Evolutionary conservation across 805 yeast species (phyloP), one percentile per base, ranked within the genome.

Genomic region (Clavispora asparagi): DNA sequence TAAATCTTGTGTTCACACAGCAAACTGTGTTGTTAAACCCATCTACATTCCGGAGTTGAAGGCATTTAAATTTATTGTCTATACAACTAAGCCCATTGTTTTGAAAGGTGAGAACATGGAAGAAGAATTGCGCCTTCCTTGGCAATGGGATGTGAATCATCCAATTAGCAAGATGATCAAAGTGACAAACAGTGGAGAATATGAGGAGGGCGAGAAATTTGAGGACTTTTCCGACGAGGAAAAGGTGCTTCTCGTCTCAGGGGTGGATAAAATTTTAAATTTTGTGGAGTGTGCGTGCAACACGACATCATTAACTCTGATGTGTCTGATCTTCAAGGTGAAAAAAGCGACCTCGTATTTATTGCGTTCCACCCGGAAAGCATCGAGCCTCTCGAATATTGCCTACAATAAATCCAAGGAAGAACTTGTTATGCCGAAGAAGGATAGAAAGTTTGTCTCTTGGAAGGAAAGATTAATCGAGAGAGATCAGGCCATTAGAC

Each of bases 61-160:
- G 36, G 42, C 59, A 0, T 64, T 76, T 41, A 76, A 74, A 45
- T 82, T 87, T 58, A 70, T 79, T 8, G 71, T 87, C 9, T 70
- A 70, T 27, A 78, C 96, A 0, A 63, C 74, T 1, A 74, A 70
- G 41, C 78, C 78, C 2, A 77, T 91, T 26, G 70, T 38, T 11
- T 51, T 71, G 23, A 55, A 55, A 31, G 45, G 58, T 2, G 52
- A 52, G 2, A 61, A 56, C 2, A 12, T 72, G 43, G 63, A 73
- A 9, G 78, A 82, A 35, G 97, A 91, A 59, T 64, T 92, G 17
- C 76, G 91, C 0, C 63, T 89, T 9, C 79, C 82, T 1, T 92
- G 98, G 98, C 87, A 84, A 49, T 92, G 97, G 96, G 96, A 90
- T 59, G 60, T 65, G 3, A 52, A 68, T 14, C 96, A 90, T 60